phyloP scores from a whole-genome alignment of 2,329 filamentous ascomycete species.

The Cercospora beticola region DNA sequence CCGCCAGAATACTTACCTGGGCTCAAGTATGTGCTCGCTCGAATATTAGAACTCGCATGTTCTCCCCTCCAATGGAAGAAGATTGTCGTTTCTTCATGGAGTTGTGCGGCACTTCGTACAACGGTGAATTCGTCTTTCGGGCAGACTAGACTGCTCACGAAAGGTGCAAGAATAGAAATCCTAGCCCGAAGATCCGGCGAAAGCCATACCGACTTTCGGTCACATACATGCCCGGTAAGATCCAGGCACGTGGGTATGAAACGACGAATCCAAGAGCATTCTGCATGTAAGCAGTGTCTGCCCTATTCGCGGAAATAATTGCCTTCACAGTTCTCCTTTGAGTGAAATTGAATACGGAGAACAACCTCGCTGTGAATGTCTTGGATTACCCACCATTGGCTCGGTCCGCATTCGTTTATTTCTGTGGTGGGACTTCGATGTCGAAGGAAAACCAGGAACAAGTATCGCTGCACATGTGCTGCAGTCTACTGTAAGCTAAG shows the following conservation, averaged over 20 bases:
- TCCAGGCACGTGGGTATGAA: not conserved
- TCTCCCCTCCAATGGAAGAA: too few relatives aligned
- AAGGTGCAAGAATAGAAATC: not conserved
- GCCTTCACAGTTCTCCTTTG: not conserved
- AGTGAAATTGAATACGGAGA: not conserved
- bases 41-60: too few relatives aligned
- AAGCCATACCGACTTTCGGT: not conserved
- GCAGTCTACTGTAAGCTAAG: not conserved
- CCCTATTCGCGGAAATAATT: not conserved
- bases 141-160: not conserved
- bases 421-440: not conserved
- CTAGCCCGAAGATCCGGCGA: not conserved
- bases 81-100: too few relatives aligned
- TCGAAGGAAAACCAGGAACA: not conserved
- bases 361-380: not conserved
- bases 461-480: not conserved
- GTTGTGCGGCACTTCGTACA: too few relatives aligned
- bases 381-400: not conserved
- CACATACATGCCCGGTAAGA: not conserved
- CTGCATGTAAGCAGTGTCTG: not conserved
- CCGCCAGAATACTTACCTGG: too few relatives aligned
- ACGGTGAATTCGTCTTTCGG: not conserved
- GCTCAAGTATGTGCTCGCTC: too few relatives aligned
- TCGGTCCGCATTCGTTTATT: not conserved
- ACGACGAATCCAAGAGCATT: not conserved